Base-by-base conservation (phyloP, 371 early-diverging fungal genomes). In the Mortierella sp. region DNA sequence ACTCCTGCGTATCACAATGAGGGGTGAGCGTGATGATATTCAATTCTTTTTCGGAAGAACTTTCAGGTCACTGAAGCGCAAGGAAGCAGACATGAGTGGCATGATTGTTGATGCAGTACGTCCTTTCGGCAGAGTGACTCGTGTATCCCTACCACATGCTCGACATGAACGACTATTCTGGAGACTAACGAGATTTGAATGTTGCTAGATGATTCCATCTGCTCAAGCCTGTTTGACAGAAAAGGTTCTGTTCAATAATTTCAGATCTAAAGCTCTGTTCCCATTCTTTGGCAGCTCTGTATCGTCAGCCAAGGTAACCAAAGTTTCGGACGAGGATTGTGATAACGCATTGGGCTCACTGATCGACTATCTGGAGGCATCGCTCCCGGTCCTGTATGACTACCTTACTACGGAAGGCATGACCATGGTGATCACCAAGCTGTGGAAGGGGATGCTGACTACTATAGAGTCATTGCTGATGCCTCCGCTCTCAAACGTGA, bases 1-100 rank as follows among this genome's bases (percentile, higher is more conserved):
- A 31, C 63, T 93, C 52, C 61, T 96, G 31, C 87, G 95, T 16
- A 83, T 96, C 38, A 95, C 93, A 19, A 87, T 96, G 87, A 95
- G 94, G 58, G 94, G 94, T 38, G 97, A 95, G 81, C 90, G 91
- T 45, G 95, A 95, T 47, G 96, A 96, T 64, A 89, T 93, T 13
- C 95, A 95, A 71, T 97, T 95, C 72, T 95, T 94, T 90, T 95
- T 96, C 71, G 90, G 95, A 52, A 87, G 89, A 60, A 87, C 92
- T 18, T 91, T 93, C 84, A 85, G 93, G 43, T 84, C 84, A 16
- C 64, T 94, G n/a, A 88, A 89, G 67, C 84, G 91, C 50, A 87
- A 93, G 46, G 87, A 90, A 56, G 84, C 86, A 12, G 92, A 92
- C 64, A 86, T 92, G 61, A 86, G 87, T 41, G 86, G 89, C 49